Conservation (phyloP, 2,329 filamentous ascomycete genomes). For the Simplicillium sp. region DNA sequence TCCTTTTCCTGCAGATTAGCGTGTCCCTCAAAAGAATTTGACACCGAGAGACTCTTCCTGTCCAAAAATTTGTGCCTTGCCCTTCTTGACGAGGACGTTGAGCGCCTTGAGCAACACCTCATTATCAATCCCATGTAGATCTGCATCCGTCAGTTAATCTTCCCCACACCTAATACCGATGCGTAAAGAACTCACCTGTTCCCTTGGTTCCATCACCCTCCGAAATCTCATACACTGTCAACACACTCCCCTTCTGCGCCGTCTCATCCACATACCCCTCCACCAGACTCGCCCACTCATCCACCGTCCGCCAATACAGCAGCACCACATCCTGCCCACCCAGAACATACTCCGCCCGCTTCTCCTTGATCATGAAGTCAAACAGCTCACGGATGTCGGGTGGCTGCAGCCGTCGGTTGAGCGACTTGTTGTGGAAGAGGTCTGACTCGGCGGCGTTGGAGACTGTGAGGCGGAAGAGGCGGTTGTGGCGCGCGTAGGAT, state of each 20-base stretch:
- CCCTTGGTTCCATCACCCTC: conserved; percentile 74
- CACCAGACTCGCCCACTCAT: conserved; percentile 80
- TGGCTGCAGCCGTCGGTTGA: conserved; percentile 40
- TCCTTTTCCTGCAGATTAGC: neutral
- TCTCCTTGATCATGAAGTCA: conserved; percentile 49
- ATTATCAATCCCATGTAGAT: conserved; percentile 81
- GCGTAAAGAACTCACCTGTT: conserved; percentile 44
- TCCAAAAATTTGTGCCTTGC: conserved; percentile 90
- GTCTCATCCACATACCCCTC: conserved; percentile 79
- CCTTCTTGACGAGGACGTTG: conserved; percentile 73
- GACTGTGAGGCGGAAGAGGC: conserved; percentile 66
- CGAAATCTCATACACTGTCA: conserved; percentile 86
- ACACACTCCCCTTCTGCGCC: conserved; percentile 76
- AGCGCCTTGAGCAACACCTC: conserved; percentile 74
- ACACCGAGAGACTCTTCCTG: conserved; percentile 81
- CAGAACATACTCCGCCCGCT: conserved; percentile 56
- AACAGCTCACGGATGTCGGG: conserved; percentile 49
- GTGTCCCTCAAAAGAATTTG: conserved; percentile 73
- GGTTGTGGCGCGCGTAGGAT: conserved; percentile 70
- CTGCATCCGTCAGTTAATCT: conserved; percentile 26
- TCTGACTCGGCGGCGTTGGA: conserved; percentile 39
- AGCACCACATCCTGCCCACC: conserved; percentile 47
- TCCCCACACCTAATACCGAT: neutral
- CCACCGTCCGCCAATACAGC: conserved; percentile 77
- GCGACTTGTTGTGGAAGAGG: conserved; percentile 48